phyloP scores from a whole-genome alignment of 495 filamentous ascomycete genomes.

The Xylaria grammica region DNA sequence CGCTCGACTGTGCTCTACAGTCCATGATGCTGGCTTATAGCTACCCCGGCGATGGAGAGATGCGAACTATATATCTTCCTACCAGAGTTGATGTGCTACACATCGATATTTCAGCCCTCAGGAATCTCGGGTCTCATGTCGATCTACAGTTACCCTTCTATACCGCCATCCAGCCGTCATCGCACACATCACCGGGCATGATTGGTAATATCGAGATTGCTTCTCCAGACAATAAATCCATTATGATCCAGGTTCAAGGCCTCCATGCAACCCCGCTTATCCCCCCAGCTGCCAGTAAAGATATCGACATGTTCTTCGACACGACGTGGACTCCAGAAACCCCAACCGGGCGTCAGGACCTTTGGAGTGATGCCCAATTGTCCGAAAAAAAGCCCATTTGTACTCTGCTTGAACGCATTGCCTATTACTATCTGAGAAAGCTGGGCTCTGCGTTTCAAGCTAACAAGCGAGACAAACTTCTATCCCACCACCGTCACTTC shows the following conservation, averaged over 20 bases:
- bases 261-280: conserved; percentile 1
- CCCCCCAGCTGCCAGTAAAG: neutral
- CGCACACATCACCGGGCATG: neutral
- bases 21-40: too few relatives aligned
- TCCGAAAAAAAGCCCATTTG: too few relatives aligned
- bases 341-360: conserved; percentile 18
- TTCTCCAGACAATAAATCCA: neutral
- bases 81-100: conserved; percentile 23
- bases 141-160: conserved; percentile 39
- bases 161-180: neutral
- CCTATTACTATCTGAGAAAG: conserved; percentile 34
- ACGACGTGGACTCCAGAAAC: conserved; percentile 1
- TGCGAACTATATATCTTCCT: conserved; percentile 33
- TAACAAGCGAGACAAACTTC: conserved; percentile 2
- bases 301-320: conserved; percentile 2
- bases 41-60: too few relatives aligned
- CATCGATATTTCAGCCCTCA: conserved; percentile 20
- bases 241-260: neutral
- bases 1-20: too few relatives aligned
- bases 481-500: neutral
- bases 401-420: conserved; percentile 36
- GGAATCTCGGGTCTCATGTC: neutral
- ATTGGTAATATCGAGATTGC: conserved; percentile 1
- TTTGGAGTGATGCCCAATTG: conserved; percentile 15
- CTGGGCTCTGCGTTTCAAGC: conserved; percentile 12